A percentile compares a stretch with the other conserved stretches of the same genome.
Conservation (phyloP, 1,139 yeast species). For the Pichia sp. region DNA sequence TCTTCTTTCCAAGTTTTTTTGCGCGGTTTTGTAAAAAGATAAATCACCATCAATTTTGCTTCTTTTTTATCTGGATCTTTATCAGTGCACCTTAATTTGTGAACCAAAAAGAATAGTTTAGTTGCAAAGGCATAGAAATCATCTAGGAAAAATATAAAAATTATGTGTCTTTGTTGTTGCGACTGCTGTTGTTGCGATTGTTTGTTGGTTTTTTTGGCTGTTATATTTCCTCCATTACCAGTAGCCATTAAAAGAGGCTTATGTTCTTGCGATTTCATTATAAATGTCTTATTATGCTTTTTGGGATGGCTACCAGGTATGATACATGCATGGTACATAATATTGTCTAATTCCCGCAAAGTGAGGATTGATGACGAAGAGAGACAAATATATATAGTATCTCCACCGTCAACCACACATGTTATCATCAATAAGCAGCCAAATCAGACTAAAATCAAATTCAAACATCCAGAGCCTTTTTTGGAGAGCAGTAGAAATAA, state of each 20-base stretch:
- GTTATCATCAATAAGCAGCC: slow-evolving; percentile 20
- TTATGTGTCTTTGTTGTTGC: slow-evolving; percentile 23
- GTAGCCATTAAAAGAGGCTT: slow-evolving; percentile 62
- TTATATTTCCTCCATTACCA: slow-evolving; percentile 64
- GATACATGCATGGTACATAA: slow-evolving; percentile 37
- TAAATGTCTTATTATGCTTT: slow-evolving; percentile 48
- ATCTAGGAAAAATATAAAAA: no score
- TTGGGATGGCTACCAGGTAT: slow-evolving; percentile 41
- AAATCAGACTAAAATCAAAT: slow-evolving; percentile 17
- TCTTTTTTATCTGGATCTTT: no score
- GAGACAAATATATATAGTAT: slow-evolving; percentile 20
- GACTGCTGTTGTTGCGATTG: slow-evolving; percentile 41
- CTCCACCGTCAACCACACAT: slow-evolving; percentile 18
- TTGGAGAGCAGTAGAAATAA: slow-evolving; percentile 10
- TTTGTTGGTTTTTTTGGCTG: slow-evolving; percentile 48
- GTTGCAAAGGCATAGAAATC: no score
- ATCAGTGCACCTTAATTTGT: no score
- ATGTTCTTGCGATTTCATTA: slow-evolving; percentile 52
- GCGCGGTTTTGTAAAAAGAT: no score
- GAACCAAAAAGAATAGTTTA: no score
- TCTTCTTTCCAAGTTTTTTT: no score
- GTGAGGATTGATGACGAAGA: slow-evolving; percentile 33
- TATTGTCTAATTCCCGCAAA: slow-evolving; percentile 44
- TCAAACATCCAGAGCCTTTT: slow-evolving; percentile 26
- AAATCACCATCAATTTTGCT: no score